These are phyloP conservation scores for Neolentinus lepideus DNA, from an alignment of 1,284 basidiomycete genomes.

Conservation along the genomic window DNA sequence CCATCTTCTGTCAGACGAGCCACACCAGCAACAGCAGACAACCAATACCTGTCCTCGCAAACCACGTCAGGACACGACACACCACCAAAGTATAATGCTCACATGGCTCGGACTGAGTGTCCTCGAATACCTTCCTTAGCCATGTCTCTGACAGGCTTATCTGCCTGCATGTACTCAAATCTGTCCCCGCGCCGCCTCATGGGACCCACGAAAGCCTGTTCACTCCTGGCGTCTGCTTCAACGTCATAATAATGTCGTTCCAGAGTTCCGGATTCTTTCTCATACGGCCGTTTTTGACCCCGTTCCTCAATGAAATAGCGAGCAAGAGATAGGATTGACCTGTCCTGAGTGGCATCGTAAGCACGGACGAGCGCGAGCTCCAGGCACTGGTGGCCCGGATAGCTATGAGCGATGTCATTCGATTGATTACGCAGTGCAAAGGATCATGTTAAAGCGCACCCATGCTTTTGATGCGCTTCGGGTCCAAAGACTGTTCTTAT, in stretches of 20 bases:
- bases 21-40: constrained; percentile 14
- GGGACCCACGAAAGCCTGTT: constrained; percentile 12
- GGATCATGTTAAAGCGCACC: constrained; percentile 6
- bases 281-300: constrained; percentile 10
- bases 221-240: constrained; percentile 14
- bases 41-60: constrained; percentile 13
- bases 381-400: constrained; percentile 16
- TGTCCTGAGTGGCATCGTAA: constrained; percentile 9
- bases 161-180: constrained; percentile 16
- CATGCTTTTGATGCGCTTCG: constrained; percentile 11
- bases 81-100: background rate
- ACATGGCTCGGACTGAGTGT: constrained; percentile 16
- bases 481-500: constrained; percentile 13
- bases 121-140: constrained; percentile 9
- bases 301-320: constrained; percentile 17
- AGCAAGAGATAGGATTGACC: constrained; percentile 9
- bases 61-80: background rate
- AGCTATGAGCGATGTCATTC: constrained; percentile 6
- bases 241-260: constrained; percentile 13
- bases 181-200: constrained; percentile 11
- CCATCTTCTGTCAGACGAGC: constrained; percentile 9
- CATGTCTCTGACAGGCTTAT: constrained; percentile 11
- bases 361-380: constrained; percentile 13
- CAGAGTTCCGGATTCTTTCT: background rate
- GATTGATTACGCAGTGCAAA: background rate